A percentile compares a stretch with the other conserved stretches of the same genome.
Evolutionary conservation across 2,329 filamentous ascomycete genomes (phyloP).

Genomic region (Aspergillus sergii): DNA sequence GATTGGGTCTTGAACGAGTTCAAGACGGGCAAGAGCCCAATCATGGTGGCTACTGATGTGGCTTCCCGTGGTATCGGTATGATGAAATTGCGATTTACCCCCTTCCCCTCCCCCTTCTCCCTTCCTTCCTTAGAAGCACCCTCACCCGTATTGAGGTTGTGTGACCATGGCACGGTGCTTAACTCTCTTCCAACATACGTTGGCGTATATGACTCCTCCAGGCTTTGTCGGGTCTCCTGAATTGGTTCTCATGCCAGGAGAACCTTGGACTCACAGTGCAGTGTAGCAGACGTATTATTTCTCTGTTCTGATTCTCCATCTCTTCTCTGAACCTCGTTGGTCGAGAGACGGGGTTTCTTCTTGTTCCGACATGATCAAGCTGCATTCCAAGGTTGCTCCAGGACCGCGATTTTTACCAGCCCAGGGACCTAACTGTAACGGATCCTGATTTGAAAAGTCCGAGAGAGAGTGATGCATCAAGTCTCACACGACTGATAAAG

Average conservation of each 20-base stretch:
- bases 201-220: slow-evolving; percentile 89
- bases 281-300: slow-evolving; percentile 67
- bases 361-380: slow-evolving; percentile 66
- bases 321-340: slow-evolving; percentile 61
- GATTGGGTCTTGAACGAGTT: slow-evolving; percentile 99
- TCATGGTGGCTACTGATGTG: slow-evolving; percentile 99
- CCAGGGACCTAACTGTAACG: slow-evolving; percentile 53
- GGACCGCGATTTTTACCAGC: slow-evolving; percentile 63
- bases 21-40: slow-evolving; percentile 98
- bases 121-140: slow-evolving; percentile 39
- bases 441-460: slow-evolving; percentile 45
- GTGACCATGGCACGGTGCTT: slow-evolving; percentile 72
- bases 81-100: slow-evolving; percentile 66
- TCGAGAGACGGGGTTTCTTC: slow-evolving; percentile 76
- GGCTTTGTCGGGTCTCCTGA: slow-evolving; percentile 73
- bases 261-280: slow-evolving; percentile 84
- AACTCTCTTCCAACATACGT: slow-evolving; percentile 85
- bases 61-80: slow-evolving; percentile 99
- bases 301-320: slow-evolving; percentile 67
- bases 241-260: slow-evolving; percentile 77
- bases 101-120: slow-evolving; percentile 31
- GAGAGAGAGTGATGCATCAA: slow-evolving; percentile 64
- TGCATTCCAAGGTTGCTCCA: slow-evolving; percentile 70
- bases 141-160: slow-evolving; percentile 56
- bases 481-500: slow-evolving; percentile 62